These are phyloP conservation scores for Rhypophila decipiens DNA, from an alignment of 495 filamentous ascomycete genomes.

Conservation along the genomic window DNA sequence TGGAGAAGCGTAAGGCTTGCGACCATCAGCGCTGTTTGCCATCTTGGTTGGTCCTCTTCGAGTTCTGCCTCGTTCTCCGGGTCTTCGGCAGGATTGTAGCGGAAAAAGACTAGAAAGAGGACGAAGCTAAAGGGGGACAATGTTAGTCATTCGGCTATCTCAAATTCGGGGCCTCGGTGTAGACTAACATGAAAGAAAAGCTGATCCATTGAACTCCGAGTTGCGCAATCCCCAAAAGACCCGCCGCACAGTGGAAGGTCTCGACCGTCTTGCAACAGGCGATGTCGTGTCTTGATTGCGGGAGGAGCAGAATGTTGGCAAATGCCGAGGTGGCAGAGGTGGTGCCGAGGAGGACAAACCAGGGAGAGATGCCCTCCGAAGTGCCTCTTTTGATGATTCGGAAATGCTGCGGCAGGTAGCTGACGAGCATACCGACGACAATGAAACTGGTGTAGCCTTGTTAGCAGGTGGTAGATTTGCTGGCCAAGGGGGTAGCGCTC, in stretches of 20 bases:
- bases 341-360: conserved; percentile 85
- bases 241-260: conserved; percentile 76
- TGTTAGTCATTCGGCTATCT: background rate
- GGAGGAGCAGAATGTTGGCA: conserved; percentile 83
- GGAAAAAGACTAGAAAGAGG: conserved; percentile 80
- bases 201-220: conserved; percentile 86
- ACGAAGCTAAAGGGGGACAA: conserved; percentile 52
- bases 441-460: conserved; percentile 75
- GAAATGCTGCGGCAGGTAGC: conserved; percentile 90
- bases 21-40: conserved; percentile 69
- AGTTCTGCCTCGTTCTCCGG: conserved; percentile 29
- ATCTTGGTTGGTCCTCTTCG: conserved; percentile 48
- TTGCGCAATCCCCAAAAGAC: conserved; percentile 79
- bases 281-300: conserved; percentile 68
- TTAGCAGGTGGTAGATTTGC: background rate
- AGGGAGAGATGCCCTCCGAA: conserved; percentile 93
- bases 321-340: conserved; percentile 83
- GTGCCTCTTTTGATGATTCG: conserved; percentile 81
- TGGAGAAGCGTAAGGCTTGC: conserved; percentile 64
- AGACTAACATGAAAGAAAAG: conserved; percentile 79
- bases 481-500: background rate
- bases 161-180: background rate
- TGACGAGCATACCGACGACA: conserved; percentile 82
- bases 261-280: conserved; percentile 77
- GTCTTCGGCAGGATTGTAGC: conserved; percentile 53